A percentile compares a stretch with the other conserved stretches of the same genome.
Conservation (phyloP, 129 eudicot species). For the Artemisia annua region DNA sequence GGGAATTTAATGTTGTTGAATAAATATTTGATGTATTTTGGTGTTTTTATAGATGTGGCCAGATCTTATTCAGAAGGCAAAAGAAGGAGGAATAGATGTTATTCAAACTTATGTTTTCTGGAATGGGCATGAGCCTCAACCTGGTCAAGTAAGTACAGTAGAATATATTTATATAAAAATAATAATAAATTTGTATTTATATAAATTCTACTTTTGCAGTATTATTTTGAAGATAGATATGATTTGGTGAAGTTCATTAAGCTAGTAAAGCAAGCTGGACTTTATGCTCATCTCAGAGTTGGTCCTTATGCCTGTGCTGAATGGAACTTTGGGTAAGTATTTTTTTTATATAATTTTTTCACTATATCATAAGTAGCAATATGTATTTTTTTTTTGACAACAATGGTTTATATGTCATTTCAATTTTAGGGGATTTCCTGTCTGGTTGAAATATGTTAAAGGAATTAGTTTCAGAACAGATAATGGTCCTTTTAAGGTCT, state of each 20-base stretch:
- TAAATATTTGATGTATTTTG: background rate
- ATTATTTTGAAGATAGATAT: constrained; percentile 91
- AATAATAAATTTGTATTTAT: background rate
- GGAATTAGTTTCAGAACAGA: constrained; percentile 66
- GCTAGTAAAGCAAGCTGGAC: constrained; percentile 92
- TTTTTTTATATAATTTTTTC: background rate
- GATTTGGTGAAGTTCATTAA: constrained; percentile 95
- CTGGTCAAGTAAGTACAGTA: constrained; percentile 66
- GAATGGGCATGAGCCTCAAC: constrained; percentile 99
- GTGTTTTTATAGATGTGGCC: constrained; percentile 91
- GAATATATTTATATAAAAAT: background rate
- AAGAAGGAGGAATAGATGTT: constrained; percentile 99
- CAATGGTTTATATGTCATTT: background rate
- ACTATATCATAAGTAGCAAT: background rate
- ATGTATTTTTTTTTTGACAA: background rate
- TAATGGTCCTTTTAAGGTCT: constrained; percentile 59
- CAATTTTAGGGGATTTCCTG: constrained; percentile 53
- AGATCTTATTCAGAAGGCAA: constrained; percentile 97
- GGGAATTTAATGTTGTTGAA: too few species aligned
- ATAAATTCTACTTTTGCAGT: constrained; percentile 33
- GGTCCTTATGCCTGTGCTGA: constrained; percentile 99
- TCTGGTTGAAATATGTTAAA: constrained; percentile 57
- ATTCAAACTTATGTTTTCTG: constrained; percentile 98
- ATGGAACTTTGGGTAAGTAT: constrained; percentile 96
- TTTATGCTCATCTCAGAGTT: constrained; percentile 90